Percentiles rank a stretch among this genome's conserved stretches.
Conservation (phyloP, 2,329 filamentous ascomycete genomes). For the Xylaria sp. region DNA sequence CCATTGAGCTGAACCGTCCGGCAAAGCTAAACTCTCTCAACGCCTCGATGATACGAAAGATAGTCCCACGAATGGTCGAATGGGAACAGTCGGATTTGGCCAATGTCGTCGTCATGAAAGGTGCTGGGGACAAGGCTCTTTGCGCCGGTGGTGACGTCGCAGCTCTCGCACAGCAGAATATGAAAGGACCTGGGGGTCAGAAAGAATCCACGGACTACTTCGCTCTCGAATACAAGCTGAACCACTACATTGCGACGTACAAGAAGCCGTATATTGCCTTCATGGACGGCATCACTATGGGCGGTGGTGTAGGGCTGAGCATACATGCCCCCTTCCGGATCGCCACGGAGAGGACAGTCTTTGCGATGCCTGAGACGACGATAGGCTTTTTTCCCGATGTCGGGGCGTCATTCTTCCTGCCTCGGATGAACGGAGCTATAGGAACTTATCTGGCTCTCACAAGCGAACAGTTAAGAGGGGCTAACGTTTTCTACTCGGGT, state of each 20-base stretch:
- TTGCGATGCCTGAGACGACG: slow-evolving; percentile 98
- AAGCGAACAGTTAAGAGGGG: slow-evolving; percentile 82
- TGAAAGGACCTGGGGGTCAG: slow-evolving; percentile 74
- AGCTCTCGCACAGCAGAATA: slow-evolving; percentile 79
- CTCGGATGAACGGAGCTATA: slow-evolving; percentile 84
- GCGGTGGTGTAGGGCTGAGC: slow-evolving; percentile 92
- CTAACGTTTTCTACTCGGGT: slow-evolving; percentile 88
- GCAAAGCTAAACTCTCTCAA: slow-evolving; percentile 92
- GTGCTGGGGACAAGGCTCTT: slow-evolving; percentile 83
- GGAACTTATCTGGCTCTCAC: slow-evolving; percentile 96
- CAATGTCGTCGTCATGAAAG: slow-evolving; percentile 92
- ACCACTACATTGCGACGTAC: slow-evolving; percentile 95
- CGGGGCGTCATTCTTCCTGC: slow-evolving; percentile 94
- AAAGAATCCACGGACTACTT: slow-evolving; percentile 86
- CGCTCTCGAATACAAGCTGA: slow-evolving; percentile 92
- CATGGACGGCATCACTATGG: slow-evolving; percentile 99
- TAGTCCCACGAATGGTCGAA: slow-evolving; percentile 86
- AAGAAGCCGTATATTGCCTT: slow-evolving; percentile 92
- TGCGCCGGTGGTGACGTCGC: slow-evolving; percentile 95
- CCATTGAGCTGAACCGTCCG: slow-evolving; percentile 93
- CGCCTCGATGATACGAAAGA: slow-evolving; percentile 94
- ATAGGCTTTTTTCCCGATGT: slow-evolving; percentile 99
- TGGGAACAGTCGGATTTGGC: slow-evolving; percentile 96
- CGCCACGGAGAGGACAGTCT: slow-evolving; percentile 93
- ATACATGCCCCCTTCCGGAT: slow-evolving; percentile 96